Percentiles rank a stretch among this genome's conserved stretches.
Evolutionary conservation across 352 stramenopile species (phyloP).

Genomic region (Phytophthora boehmeriae): DNA sequence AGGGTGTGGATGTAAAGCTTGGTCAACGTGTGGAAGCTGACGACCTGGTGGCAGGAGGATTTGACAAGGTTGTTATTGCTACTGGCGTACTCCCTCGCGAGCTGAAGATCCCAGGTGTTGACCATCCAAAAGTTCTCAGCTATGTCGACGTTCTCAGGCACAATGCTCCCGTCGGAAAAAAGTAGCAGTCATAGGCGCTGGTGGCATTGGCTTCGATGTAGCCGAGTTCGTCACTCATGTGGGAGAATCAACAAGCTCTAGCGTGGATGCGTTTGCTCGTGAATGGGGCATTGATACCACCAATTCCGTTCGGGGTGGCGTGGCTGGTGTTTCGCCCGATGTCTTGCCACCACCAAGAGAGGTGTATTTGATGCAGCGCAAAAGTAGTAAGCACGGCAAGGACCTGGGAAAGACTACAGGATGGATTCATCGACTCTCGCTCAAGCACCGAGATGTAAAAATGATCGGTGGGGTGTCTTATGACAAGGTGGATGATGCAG

Average conservation of each 20-base stretch:
- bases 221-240: conserved; percentile 94
- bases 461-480: conserved; percentile 95
- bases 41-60: conserved; percentile 58
- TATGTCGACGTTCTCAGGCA: conserved; percentile 96
- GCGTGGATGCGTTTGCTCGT: conserved; percentile 87
- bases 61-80: conserved; percentile 96
- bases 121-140: conserved; percentile 92
- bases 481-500: conserved; percentile 94
- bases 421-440: conserved; percentile 96
- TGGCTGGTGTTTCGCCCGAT: conserved; percentile 61
- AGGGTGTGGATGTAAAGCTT: conserved; percentile 85
- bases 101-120: conserved; percentile 87
- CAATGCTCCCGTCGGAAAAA: conserved; percentile 89
- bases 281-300: conserved; percentile 95
- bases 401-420: conserved; percentile 96
- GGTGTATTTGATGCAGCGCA: conserved; percentile 95
- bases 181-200: conserved; percentile 96
- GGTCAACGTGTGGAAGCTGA: conserved; percentile 50
- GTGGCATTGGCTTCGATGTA: conserved; percentile 99
- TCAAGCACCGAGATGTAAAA: conserved; percentile 92
- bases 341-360: conserved; percentile 64
- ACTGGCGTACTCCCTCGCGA: conserved; percentile 93
- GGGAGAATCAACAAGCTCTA: conserved; percentile 65
- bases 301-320: conserved; percentile 83
- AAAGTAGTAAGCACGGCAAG: conserved; percentile 92